Conservation (phyloP, 1,284 basidiomycete species). For the Gastroboletus turbinatus region DNA sequence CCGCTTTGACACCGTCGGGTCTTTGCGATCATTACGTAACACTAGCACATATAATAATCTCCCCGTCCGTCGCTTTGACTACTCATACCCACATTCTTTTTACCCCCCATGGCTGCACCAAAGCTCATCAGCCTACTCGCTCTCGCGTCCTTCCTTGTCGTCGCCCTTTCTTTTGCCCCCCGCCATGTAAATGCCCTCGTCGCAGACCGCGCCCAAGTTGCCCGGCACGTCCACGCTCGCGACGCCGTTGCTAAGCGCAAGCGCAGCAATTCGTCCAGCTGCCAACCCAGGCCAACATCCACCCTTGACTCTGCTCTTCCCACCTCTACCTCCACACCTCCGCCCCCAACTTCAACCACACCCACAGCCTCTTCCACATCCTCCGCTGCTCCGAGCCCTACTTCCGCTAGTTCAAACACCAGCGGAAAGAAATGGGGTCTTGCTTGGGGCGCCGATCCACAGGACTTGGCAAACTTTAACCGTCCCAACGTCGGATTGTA, state of each 20-base stretch:
- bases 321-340: background rate
- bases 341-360: conserved; percentile 1
- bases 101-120: conserved; percentile 45
- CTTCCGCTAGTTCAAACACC: background rate
- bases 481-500: conserved; percentile 30
- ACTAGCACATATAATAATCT: background rate
- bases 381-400: conserved; percentile 17
- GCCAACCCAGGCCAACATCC: conserved; percentile 49
- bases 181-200: conserved; percentile 53
- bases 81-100: background rate
- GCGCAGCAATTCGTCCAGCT: conserved; percentile 43
- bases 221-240: conserved; percentile 41
- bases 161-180: conserved; percentile 51
- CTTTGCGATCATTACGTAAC: conserved; percentile 25
- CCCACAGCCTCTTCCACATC: conserved; percentile 15
- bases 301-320: background rate
- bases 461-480: conserved; percentile 28
- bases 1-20: background rate
- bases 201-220: conserved; percentile 40
- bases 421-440: conserved; percentile 32
- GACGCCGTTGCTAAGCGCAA: conserved; percentile 51
- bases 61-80: background rate
- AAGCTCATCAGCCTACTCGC: conserved; percentile 59
- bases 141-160: conserved; percentile 54
- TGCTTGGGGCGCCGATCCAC: conserved; percentile 23